Conservation (phyloP, 139 green algal genomes). For the Choricystis sp. region DNA sequence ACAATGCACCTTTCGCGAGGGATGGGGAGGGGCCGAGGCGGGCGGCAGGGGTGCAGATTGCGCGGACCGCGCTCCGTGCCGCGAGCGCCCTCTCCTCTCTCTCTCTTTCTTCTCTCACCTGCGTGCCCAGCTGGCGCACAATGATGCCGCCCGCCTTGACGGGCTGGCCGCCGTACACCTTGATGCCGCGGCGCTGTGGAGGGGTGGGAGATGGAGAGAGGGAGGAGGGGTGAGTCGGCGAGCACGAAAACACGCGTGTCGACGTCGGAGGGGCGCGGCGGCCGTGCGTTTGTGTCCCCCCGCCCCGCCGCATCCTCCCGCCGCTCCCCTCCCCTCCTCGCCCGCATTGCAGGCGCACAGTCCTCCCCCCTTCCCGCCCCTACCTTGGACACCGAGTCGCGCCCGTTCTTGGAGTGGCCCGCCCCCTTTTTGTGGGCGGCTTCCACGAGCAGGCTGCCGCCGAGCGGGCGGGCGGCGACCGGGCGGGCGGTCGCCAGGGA, state of each 20-base stretch:
- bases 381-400: conserved; percentile 75
- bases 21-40: too few species aligned
- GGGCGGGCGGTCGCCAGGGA: too few species aligned
- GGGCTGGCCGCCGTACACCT: conserved; percentile 88
- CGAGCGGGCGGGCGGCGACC: not conserved
- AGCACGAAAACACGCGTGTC: not conserved
- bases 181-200: conserved; percentile 58
- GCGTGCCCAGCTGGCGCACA: conserved; percentile 76
- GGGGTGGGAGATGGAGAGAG: not conserved
- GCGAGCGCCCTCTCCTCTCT: too few species aligned
- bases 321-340: not conserved
- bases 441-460: conserved; percentile 21
- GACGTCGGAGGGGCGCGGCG: too few species aligned
- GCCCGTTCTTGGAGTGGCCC: conserved; percentile 93
- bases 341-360: too few species aligned
- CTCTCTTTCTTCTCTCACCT: too few species aligned
- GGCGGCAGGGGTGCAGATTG: too few species aligned
- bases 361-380: not conserved
- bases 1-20: too few species aligned
- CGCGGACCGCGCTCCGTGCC: too few species aligned
- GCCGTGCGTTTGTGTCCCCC: not conserved
- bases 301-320: not conserved
- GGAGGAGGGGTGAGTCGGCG: not conserved
- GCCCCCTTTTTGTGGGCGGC: conserved; percentile 72
- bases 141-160: conserved; percentile 91